Conservation (phyloP, 106 monocot species). For the Posidonia australis region DNA sequence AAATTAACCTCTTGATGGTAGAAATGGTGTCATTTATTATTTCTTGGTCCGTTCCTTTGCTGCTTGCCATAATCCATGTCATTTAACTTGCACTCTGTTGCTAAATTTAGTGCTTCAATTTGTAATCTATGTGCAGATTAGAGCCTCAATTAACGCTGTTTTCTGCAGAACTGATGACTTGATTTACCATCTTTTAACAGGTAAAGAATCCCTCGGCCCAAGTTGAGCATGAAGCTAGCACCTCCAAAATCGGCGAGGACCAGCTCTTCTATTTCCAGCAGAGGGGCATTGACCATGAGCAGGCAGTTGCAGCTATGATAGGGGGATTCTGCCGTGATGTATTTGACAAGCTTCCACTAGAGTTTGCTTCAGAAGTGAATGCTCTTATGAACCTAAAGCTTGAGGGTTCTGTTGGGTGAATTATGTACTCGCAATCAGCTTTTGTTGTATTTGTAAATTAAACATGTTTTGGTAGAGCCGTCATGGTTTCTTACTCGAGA, state of each 20-base stretch:
- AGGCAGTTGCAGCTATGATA: conserved; percentile 69
- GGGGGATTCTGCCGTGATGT: conserved; percentile 74
- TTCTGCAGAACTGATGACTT: neutral
- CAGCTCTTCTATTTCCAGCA: conserved; percentile 68
- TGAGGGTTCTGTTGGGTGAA: conserved; percentile 52
- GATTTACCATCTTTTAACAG: conserved; percentile 19
- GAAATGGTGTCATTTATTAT: no score
- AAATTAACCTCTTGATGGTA: no score
- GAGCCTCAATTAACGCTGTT: no score
- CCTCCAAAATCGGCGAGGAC: conserved; percentile 62
- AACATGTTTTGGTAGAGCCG: no score
- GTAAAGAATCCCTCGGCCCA: conserved; percentile 49
- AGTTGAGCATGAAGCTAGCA: conserved; percentile 65
- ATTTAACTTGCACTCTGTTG: no score
- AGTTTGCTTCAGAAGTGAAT: conserved; percentile 68
- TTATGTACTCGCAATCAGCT: neutral
- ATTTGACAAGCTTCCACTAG: conserved; percentile 65
- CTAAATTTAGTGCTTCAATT: no score
- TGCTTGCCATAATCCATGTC: no score
- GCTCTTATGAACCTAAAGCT: conserved; percentile 67
- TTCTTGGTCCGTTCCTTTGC: no score
- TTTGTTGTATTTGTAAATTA: neutral
- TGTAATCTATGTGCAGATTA: no score
- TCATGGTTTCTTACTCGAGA: no score
- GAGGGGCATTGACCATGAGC: conserved; percentile 64